Evolutionary conservation across 345 rosid species (phyloP).

Genomic region (Erysimum cheiranthoides): DNA sequence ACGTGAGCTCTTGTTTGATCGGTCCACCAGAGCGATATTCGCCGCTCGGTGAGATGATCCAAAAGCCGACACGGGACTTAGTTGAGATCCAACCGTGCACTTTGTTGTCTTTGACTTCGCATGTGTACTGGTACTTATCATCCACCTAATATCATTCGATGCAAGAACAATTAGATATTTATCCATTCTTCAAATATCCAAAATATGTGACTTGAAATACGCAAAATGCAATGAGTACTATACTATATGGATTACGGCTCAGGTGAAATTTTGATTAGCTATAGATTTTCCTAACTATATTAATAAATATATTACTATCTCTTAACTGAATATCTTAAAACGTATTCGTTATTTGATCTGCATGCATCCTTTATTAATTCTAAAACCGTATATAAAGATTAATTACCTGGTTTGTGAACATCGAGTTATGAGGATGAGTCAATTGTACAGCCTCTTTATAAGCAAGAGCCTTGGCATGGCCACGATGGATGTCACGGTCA

Average conservation of each 20-base stretch:
- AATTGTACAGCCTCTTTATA: constrained; percentile 78
- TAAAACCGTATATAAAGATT: neutral
- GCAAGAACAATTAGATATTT: neutral
- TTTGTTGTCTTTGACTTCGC: constrained; percentile 61
- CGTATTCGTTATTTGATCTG: neutral
- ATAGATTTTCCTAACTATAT: neutral
- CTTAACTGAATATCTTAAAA: neutral
- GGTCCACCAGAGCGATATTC: constrained; percentile 84
- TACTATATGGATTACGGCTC: too few species aligned
- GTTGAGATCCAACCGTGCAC: constrained; percentile 91
- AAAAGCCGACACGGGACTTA: constrained; percentile 68
- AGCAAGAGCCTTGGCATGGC: constrained; percentile 56
- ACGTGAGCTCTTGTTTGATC: constrained; percentile 83
- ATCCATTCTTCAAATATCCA: neutral
- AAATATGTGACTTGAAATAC: neutral
- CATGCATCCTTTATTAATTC: neutral
- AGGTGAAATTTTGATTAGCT: too few species aligned
- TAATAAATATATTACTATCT: neutral
- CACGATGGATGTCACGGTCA: constrained; percentile 62
- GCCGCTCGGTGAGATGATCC: constrained; percentile 81
- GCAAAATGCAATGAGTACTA: too few species aligned
- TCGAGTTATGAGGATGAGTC: constrained; percentile 63
- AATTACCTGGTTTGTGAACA: constrained; percentile 72
- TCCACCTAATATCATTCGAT: constrained; percentile 64
- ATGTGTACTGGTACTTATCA: constrained; percentile 82